Percentiles rank a stretch among this genome's conserved stretches.
Evolutionary conservation across 208 protist species (phyloP).

Genomic region (Leptomonas pyrrhocoris): DNA sequence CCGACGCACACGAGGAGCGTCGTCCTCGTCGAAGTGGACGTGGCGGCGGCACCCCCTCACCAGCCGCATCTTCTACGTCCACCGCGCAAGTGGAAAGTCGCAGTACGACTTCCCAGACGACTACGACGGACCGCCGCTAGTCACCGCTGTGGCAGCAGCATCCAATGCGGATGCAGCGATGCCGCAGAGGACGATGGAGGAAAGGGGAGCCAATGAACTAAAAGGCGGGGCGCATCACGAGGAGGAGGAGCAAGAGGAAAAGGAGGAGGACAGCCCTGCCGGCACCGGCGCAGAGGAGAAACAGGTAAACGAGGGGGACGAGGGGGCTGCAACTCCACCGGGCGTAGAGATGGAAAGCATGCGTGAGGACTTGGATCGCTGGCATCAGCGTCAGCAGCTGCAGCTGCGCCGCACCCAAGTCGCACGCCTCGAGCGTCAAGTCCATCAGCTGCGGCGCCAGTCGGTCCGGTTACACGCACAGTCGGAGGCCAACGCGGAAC

Average conservation of each 20-base stretch:
- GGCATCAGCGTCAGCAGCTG: constrained; percentile 25
- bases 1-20: not conserved
- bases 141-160: not conserved
- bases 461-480: constrained; percentile 18
- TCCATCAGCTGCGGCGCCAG: constrained; percentile 26
- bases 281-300: not conserved
- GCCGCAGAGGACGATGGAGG: too few species aligned
- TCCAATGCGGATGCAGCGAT: too few species aligned
- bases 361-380: constrained; percentile 2
- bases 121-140: constrained; percentile 45
- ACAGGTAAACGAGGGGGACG: not conserved
- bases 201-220: too few species aligned
- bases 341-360: not conserved
- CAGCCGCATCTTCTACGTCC: constrained; percentile 54
- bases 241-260: not conserved
- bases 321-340: not conserved
- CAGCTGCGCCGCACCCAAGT: constrained; percentile 32
- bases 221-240: not conserved
- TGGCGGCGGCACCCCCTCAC: constrained; percentile 47
- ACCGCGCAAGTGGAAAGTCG: constrained; percentile 38
- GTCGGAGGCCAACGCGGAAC: constrained; percentile 25
- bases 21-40: constrained; percentile 37
- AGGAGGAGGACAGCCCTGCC: not conserved
- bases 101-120: constrained; percentile 59
- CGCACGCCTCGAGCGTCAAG: constrained; percentile 26